Percentiles rank a stretch among this genome's conserved stretches.
phyloP scores from a whole-genome alignment of 2,329 filamentous ascomycete genomes.

The Fusarium heterosporum region DNA sequence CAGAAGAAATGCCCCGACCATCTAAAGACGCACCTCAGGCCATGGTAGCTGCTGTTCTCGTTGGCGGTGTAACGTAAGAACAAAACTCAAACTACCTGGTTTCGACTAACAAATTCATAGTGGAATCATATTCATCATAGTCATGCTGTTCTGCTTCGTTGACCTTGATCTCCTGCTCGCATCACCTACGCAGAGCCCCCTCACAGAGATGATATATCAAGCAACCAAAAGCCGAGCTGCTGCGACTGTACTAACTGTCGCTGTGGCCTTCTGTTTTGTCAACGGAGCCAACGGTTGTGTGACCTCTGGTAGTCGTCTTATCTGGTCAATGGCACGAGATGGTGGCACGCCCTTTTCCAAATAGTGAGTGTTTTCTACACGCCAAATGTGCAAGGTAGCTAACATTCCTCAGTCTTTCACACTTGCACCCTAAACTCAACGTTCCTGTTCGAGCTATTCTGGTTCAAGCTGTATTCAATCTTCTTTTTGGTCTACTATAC shows the following conservation, averaged over 20 bases:
- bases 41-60: constrained; percentile 54
- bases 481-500: constrained; percentile 60
- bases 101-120: constrained; percentile 27
- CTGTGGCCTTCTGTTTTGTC: constrained; percentile 58
- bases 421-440: constrained; percentile 53
- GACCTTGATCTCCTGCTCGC: constrained; percentile 52
- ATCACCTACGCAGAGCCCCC: constrained; percentile 58
- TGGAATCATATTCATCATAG: constrained; percentile 54
- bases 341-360: constrained; percentile 52
- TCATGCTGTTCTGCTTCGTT: constrained; percentile 57
- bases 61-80: constrained; percentile 57
- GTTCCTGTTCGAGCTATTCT: constrained; percentile 58
- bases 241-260: constrained; percentile 56
- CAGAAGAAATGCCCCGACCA: constrained; percentile 60
- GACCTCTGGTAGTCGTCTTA: constrained; percentile 57
- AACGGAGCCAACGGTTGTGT: constrained; percentile 59
- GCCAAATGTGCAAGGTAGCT: rapidly evolving
- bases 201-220: constrained; percentile 59
- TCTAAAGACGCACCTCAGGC: constrained; percentile 55
- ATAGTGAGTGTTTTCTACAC: constrained; percentile 14
- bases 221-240: constrained; percentile 55
- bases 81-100: background rate
- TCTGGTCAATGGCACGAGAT: constrained; percentile 61
- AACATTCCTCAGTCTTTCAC: constrained; percentile 43
- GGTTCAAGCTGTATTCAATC: constrained; percentile 57